Percentiles rank a stretch among this genome's conserved stretches.
Evolutionary conservation across 2,329 filamentous ascomycete genomes (phyloP).

Genomic region (Ascochyta fabae): DNA sequence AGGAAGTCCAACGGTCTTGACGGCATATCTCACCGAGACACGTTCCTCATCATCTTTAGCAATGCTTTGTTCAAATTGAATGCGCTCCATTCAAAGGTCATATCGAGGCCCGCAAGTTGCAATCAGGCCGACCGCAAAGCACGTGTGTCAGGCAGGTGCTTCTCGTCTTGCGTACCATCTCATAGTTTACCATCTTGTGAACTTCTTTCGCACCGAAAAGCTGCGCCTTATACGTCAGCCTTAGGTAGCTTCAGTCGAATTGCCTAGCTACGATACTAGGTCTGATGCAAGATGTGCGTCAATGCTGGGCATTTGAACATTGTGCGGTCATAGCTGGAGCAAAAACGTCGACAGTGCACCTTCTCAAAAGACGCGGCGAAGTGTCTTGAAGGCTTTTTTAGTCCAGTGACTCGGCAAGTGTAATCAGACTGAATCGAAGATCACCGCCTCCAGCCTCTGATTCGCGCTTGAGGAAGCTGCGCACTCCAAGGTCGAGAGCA

Average conservation of each 20-base stretch:
- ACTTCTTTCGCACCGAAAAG: neutral
- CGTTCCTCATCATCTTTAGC: neutral
- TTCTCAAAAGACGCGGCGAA: neutral
- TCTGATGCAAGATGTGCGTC: neutral
- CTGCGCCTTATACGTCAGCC: neutral
- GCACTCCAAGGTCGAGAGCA: constrained; percentile 74
- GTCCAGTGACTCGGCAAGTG: constrained; percentile 64
- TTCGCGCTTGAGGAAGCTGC: constrained; percentile 66
- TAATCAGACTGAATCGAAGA: constrained; percentile 68
- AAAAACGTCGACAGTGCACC: neutral
- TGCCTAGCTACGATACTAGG: neutral
- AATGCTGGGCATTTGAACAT: neutral
- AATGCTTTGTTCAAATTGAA: neutral
- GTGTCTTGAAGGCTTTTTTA: constrained; percentile 17
- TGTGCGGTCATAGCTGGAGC: neutral
- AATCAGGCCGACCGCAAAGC: neutral
- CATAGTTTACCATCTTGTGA: neutral
- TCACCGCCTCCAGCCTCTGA: constrained; percentile 62
- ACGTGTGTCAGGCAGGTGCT: neutral
- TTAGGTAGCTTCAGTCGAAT: neutral
- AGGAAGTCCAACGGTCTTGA: neutral
- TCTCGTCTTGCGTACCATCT: neutral
- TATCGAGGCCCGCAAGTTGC: neutral
- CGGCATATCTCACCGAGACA: constrained; percentile 10
- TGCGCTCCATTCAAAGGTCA: neutral